A percentile compares a stretch with the other conserved stretches of the same genome.
phyloP scores from a whole-genome alignment of 352 stramenopile species.

The Pythium sp. region DNA sequence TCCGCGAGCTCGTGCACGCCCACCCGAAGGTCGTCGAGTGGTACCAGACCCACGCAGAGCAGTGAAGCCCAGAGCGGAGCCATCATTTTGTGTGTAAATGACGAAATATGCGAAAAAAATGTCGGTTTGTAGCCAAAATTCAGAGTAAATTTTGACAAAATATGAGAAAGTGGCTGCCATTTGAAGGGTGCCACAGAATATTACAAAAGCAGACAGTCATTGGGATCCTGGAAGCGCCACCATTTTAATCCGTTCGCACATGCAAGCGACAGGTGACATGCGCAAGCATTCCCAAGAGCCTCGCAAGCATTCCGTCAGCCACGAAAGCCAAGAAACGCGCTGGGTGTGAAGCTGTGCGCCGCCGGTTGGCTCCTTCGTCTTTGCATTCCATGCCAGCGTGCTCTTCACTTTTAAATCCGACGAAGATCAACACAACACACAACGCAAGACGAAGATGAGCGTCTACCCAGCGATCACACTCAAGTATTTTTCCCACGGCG shows the following conservation, averaged over 20 bases:
- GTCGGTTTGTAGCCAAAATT: background rate
- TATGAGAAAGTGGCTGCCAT: background rate
- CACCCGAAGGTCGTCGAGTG: constrained; percentile 38
- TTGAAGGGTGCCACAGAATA: background rate
- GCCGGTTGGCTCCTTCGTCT: background rate
- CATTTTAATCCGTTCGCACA: no score
- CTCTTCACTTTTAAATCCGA: constrained; percentile 8
- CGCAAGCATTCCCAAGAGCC: no score
- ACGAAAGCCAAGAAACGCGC: constrained; percentile 1
- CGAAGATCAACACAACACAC: background rate
- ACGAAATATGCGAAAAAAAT: constrained; percentile 1
- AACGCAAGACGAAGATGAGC: constrained; percentile 3
- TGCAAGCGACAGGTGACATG: no score
- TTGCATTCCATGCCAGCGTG: background rate
- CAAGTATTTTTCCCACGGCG: constrained; percentile 45
- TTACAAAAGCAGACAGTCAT: background rate
- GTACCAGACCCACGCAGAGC: constrained; percentile 20
- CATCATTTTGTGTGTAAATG: background rate
- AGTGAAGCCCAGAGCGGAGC: background rate
- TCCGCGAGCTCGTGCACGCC: constrained; percentile 25
- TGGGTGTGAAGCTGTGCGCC: background rate
- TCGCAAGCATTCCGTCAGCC: background rate
- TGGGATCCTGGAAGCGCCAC: no score
- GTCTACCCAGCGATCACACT: constrained; percentile 33
- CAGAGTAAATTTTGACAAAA: background rate